Conservation (phyloP, 192 early-diverging fungal species). For the Rhizoclosmatium sp. region DNA sequence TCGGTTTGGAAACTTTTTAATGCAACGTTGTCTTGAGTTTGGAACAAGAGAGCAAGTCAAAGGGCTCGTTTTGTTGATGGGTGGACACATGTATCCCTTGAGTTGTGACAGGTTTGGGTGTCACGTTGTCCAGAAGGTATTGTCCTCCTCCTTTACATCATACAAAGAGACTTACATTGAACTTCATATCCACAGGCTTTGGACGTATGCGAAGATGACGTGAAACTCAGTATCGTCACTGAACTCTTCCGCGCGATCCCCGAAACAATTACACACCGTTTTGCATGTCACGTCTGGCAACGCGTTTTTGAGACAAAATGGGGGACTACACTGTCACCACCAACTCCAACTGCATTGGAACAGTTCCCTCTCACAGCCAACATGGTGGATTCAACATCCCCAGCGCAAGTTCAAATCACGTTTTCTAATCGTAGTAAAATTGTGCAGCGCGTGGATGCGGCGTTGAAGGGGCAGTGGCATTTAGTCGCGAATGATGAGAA, state of each 20-base stretch:
- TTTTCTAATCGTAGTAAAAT: constrained; percentile 42
- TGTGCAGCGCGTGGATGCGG: constrained; percentile 67
- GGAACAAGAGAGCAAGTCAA: constrained; percentile 67
- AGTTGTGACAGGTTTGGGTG: constrained; percentile 81
- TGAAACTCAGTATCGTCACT: constrained; percentile 62
- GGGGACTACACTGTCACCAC: constrained; percentile 32
- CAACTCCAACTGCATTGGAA: constrained; percentile 11
- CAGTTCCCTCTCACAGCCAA: constrained; percentile 31
- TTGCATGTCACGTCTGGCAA: constrained; percentile 85
- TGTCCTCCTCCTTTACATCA: background rate
- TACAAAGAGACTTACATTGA: background rate
- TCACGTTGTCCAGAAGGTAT: constrained; percentile 79
- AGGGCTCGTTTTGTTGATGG: constrained; percentile 63
- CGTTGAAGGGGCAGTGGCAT: constrained; percentile 68
- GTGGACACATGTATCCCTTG: constrained; percentile 65
- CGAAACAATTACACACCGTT: constrained; percentile 77
- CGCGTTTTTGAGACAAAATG: constrained; percentile 78
- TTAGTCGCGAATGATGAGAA: constrained; percentile 79
- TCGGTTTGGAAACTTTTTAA: constrained; percentile 80
- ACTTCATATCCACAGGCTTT: constrained; percentile 50
- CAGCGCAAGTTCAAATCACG: constrained; percentile 37
- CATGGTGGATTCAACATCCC: constrained; percentile 39
- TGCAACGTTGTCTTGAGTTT: constrained; percentile 74
- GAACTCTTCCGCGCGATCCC: constrained; percentile 70
- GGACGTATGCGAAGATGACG: constrained; percentile 69